Percentiles rank a stretch among this genome's conserved stretches.
Evolutionary conservation across 441 rosid genomes (phyloP).

Genomic region (Eruca vesicaria): DNA sequence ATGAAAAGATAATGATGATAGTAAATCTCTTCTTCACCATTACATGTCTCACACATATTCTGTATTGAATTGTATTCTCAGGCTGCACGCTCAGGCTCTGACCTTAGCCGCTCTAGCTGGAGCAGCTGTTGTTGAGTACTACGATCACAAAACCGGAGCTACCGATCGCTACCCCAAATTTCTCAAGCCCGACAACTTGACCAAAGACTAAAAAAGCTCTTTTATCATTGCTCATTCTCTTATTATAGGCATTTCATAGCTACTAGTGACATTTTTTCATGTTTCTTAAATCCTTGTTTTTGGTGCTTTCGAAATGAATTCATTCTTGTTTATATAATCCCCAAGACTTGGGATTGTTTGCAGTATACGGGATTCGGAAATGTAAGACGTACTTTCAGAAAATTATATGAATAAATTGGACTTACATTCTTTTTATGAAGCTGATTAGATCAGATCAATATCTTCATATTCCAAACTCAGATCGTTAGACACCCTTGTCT

Average conservation of each 20-base stretch:
- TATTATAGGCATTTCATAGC: not conserved
- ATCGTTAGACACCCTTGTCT: not conserved
- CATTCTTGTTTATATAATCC: not conserved
- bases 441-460: not conserved
- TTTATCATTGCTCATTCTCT: not conserved
- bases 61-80: constrained; percentile 28
- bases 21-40: not conserved
- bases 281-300: not conserved
- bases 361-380: not conserved
- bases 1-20: not conserved
- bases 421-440: not conserved
- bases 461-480: not conserved
- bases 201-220: constrained; percentile 42
- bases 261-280: not conserved
- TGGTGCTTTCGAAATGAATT: not conserved
- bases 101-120: constrained; percentile 88
- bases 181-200: constrained; percentile 41
- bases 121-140: constrained; percentile 79
- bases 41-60: not conserved
- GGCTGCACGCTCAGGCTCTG: constrained; percentile 93
- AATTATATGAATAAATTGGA: not conserved
- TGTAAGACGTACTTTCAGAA: not conserved
- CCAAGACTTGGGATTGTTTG: not conserved
- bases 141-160: constrained; percentile 58
- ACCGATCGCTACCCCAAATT: constrained; percentile 53